Evolutionary conservation across 2,329 filamentous ascomycete genomes (phyloP), one percentile per base, ranked within the genome.

Genomic region (Colletotrichum sp.): DNA sequence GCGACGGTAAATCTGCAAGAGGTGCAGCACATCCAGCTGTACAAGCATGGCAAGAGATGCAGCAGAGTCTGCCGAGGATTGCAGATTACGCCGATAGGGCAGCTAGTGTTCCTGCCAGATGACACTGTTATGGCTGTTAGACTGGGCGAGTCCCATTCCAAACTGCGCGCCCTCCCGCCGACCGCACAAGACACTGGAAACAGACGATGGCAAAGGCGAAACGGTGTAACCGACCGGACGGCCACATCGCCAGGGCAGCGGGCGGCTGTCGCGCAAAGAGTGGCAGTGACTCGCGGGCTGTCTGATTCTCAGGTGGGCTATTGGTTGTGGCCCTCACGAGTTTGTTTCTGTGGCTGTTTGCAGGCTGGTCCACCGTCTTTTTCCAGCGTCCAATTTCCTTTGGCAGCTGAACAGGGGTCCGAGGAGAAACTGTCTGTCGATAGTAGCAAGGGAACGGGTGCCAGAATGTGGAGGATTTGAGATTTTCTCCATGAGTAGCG

Each of bases 401-500:
- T 55, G 36, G 65, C 74, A 68, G 74, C 64, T 59, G 34, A 69
- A 48, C 64, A 68, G 32, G 73, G 70, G 44, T 75, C 63, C 22
- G 28, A 71, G 28, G n/a, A 34, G 39, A 59, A 39, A 68, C 39
- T 59, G 48, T 75, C 44, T 68, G 64, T 64, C 44, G 36, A 73
- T 65, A 52, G 63, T 32, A 67, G n/a, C 61, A 72, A 61, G 59
- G 64, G 57, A 32, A 44, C 59, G 32, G 64, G 22, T 28, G 70
- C 32, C 25, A 60, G 57, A 57, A n/a, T 64, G 70, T 67, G 72
- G 72, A 75, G 61, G 68, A 73, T 68, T 68, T 75, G 69, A 75
- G 44, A 72, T 72, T 75, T 64, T 65, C 73, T 59, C 55, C 39
- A 36, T 39, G 57, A 68, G 48, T 73, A 72, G 74, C 74, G 70